These are phyloP conservation scores for Coelastrella sp. DNA, from an alignment of 139 green algal genomes.

Conservation along the genomic window DNA sequence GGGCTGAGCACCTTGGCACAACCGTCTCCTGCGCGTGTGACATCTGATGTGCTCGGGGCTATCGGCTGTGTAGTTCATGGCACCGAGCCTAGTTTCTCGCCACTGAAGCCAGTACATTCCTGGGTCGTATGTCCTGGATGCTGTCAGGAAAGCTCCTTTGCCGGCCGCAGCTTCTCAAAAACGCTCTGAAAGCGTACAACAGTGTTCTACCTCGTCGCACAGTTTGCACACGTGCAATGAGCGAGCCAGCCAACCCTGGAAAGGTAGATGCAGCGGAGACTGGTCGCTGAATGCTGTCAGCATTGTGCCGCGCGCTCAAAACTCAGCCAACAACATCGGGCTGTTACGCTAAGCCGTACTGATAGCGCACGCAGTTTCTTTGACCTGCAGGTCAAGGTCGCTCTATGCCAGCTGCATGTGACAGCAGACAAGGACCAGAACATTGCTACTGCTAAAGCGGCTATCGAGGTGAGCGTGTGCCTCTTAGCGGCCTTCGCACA, in stretches of 20 bases:
- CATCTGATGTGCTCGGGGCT: no score
- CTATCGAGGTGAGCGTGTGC: constrained; percentile 70
- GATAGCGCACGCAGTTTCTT: neutral
- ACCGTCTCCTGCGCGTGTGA: no score
- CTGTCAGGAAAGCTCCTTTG: neutral
- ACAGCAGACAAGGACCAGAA: constrained; percentile 89
- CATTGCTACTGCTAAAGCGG: constrained; percentile 74
- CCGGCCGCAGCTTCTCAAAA: neutral
- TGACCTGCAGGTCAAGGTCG: constrained; percentile 87
- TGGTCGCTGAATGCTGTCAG: neutral
- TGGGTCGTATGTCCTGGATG: neutral
- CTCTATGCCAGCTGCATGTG: constrained; percentile 92
- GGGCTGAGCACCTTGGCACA: no score
- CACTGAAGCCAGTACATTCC: no score
- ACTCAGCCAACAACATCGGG: no score
- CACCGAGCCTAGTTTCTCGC: no score
- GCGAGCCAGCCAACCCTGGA: constrained; percentile 12
- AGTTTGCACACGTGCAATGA: constrained; percentile 11
- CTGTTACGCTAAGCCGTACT: no score
- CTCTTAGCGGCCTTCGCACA: neutral
- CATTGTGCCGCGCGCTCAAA: neutral
- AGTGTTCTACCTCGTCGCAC: neutral
- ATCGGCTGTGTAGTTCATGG: no score
- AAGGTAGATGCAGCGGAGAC: constrained; percentile 1
- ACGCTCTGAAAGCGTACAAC: neutral